Conservation (phyloP, 208 protist species). For the Leishmania lainsoni region DNA sequence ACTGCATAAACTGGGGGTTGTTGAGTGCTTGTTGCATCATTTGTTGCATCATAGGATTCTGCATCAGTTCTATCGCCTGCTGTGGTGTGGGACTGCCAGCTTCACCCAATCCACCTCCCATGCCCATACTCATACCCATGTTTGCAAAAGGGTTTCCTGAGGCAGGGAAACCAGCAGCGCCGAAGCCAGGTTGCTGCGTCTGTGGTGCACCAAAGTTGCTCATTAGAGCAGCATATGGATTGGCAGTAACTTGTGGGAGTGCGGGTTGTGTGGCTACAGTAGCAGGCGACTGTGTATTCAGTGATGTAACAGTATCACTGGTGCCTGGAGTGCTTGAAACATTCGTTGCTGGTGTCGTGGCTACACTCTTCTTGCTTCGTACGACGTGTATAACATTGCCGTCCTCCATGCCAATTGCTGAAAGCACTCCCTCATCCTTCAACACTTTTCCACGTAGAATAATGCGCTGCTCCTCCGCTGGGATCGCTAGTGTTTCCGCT, state of each 20-base stretch:
- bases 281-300: slow-evolving; percentile 5
- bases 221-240: slow-evolving; percentile 76
- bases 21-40: slow-evolving; percentile 59
- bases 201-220: slow-evolving; percentile 41
- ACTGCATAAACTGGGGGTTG: slow-evolving; percentile 72
- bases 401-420: slow-evolving; percentile 71
- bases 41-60: slow-evolving; percentile 69
- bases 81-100: slow-evolving; percentile 6
- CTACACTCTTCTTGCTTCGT: slow-evolving; percentile 56
- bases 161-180: slow-evolving; percentile 10
- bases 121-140: slow-evolving; percentile 28
- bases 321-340: slow-evolving; percentile 13
- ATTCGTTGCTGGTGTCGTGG: slow-evolving; percentile 1
- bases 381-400: slow-evolving; percentile 89
- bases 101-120: slow-evolving; percentile 23
- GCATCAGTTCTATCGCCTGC: slow-evolving; percentile 54
- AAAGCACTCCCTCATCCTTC: slow-evolving; percentile 81
- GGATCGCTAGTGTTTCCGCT: slow-evolving; percentile 53
- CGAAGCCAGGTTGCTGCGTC: slow-evolving; percentile 6
- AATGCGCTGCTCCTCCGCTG: slow-evolving; percentile 81
- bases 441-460: slow-evolving; percentile 86
- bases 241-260: slow-evolving; percentile 15
- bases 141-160: slow-evolving; percentile 20
- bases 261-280: slow-evolving; percentile 8
- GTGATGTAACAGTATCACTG: slow-evolving; percentile 5